Conservation (phyloP, 1,284 basidiomycete genomes). For the Cutaneotrichosporon cutaneum region DNA sequence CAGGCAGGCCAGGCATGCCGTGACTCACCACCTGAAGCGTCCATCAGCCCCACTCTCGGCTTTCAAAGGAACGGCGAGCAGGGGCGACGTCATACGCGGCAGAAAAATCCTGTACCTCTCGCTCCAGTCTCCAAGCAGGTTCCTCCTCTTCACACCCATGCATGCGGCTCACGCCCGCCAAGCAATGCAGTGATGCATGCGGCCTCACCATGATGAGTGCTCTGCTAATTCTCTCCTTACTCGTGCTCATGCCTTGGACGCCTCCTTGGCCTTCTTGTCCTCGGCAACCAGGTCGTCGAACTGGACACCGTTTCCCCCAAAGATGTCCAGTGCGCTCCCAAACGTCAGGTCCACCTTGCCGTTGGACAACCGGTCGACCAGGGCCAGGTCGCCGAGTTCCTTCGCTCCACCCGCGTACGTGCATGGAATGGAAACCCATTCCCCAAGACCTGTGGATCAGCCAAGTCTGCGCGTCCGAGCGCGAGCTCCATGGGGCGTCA, state of each 20-base stretch:
- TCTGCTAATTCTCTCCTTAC: background rate
- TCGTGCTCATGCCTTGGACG: background rate
- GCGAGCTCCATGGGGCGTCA: background rate
- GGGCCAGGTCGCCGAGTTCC: constrained; percentile 77
- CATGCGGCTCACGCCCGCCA: background rate
- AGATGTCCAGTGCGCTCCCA: constrained; percentile 83
- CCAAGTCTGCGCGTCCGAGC: constrained; percentile 3
- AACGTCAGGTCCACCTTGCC: constrained; percentile 94
- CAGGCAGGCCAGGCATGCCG: background rate
- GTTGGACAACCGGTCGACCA: constrained; percentile 75
- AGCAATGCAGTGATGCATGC: background rate
- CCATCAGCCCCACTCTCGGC: background rate
- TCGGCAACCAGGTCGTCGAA: constrained; percentile 66
- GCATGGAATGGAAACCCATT: constrained; percentile 87
- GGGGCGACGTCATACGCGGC: background rate
- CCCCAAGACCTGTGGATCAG: constrained; percentile 67
- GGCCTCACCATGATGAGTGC: background rate
- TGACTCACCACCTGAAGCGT: background rate
- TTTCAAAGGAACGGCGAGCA: background rate
- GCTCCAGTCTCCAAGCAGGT: background rate
- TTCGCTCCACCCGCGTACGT: constrained; percentile 98
- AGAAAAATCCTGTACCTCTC: background rate
- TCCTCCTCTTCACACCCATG: background rate
- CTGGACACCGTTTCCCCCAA: constrained; percentile 70
- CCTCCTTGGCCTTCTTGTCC: constrained; percentile 33